phyloP scores from a whole-genome alignment of 306 rosid species.

The Quercus rubra region DNA sequence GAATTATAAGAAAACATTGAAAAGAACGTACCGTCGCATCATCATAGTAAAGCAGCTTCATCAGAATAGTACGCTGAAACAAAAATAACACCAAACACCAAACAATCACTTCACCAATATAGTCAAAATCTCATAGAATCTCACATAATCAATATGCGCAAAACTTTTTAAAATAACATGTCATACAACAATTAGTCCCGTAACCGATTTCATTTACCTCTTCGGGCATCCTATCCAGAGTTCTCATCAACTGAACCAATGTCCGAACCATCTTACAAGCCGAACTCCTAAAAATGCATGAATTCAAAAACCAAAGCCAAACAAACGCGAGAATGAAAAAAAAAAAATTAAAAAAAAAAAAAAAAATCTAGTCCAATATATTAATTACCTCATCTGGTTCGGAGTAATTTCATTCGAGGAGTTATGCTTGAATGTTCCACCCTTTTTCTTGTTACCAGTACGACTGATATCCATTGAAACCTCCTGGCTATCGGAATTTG shows the following conservation, averaged over 20 bases:
- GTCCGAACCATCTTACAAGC: constrained; percentile 98
- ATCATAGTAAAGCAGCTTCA: constrained; percentile 90
- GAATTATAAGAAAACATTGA: constrained; percentile 1
- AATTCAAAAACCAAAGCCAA: not conserved
- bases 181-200: constrained; percentile 12
- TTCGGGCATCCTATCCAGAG: constrained; percentile 96
- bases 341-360: not conserved
- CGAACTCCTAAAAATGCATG: constrained; percentile 60
- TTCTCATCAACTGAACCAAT: constrained; percentile 92
- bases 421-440: constrained; percentile 74
- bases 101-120: not conserved
- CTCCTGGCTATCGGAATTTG: constrained; percentile 74
- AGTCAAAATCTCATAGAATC: not conserved
- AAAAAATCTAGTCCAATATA: not conserved
- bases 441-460: constrained; percentile 71
- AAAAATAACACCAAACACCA: constrained; percentile 11
- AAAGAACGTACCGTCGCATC: constrained; percentile 69
- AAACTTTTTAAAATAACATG: not conserved
- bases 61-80: constrained; percentile 84
- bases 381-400: constrained; percentile 76
- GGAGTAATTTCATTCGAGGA: constrained; percentile 82
- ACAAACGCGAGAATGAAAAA: not conserved
- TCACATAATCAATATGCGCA: not conserved
- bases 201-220: constrained; percentile 47
- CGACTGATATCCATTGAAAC: constrained; percentile 82